Evolutionary conservation across 768 basidiomycete genomes (phyloP), one percentile per base, ranked within the genome.

Genomic region (Hygrophorus russula): DNA sequence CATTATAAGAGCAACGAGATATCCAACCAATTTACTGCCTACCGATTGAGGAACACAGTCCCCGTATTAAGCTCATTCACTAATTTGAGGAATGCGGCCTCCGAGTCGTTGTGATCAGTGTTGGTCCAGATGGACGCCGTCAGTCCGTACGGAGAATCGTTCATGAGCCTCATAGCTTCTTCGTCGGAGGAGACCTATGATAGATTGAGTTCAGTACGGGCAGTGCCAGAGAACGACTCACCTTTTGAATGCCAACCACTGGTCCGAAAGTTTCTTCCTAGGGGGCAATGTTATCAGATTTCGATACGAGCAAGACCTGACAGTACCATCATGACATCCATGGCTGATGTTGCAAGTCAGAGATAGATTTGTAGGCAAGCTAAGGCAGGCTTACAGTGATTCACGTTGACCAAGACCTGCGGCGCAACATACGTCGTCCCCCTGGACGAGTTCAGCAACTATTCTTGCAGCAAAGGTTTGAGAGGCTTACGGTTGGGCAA

Each of bases 61-160:
- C 96, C 96, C 0, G 84, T 80, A 45, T 93, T 79, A 27, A 98
- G 59, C 49, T 76, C 72, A 39, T 84, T 80, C 5, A 71, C 76
- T 18, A 94, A 65, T 37, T 58, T 61, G 45, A 81, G 53, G 64
- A 97, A 96, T 0, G 74, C 79, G 2, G 61, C 54, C 48, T 84
- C 72, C 0, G 85, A 87, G n/a, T 72, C 72, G 0, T 69, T 59
- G 45, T 78, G 72, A 2, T 62, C 63, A 0, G 69, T 74, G 52
- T 87, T 74, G 1, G 96, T 97, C 96, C 94, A 99, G 27, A 99
- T 59, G 13, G 90, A 92, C 3, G 89, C 90, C 1, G 94, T 99
- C 15, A 99, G 70, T 11, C 96, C 96, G 56, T 93, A 98, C 0
- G 76, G 77, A 12, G 93, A 96, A 59, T 98, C 92, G 59, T 99